These are phyloP conservation scores for Penicillium coprophilum DNA, from an alignment of 495 filamentous ascomycete genomes.

Conservation along the genomic window DNA sequence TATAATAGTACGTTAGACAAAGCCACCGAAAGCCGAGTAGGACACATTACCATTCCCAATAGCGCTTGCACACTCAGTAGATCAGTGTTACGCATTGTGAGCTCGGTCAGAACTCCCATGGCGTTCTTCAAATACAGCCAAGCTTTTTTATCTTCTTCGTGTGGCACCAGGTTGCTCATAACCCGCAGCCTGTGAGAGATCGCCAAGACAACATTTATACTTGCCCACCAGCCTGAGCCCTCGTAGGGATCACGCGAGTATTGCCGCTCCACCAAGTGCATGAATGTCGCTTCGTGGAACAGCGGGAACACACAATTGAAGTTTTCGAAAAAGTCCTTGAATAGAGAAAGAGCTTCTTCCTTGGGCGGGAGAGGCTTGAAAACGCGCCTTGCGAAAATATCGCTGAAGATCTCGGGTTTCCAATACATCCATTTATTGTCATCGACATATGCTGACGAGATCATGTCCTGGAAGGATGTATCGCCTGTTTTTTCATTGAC, in stretches of 20 bases:
- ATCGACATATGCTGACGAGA: constrained; percentile 74
- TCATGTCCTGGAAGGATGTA: constrained; percentile 92
- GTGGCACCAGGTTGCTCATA: constrained; percentile 89
- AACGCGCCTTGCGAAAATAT: constrained; percentile 85
- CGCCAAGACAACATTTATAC: constrained; percentile 88
- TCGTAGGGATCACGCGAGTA: constrained; percentile 93
- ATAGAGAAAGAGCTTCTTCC: constrained; percentile 73
- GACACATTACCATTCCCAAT: constrained; percentile 72
- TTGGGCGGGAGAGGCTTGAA: constrained; percentile 80
- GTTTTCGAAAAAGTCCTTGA: constrained; percentile 94
- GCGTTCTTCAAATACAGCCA: constrained; percentile 97
- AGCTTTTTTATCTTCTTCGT: constrained; percentile 89
- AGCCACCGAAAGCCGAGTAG: neutral
- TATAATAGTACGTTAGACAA: constrained; percentile 27
- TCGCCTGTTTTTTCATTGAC: constrained; percentile 98
- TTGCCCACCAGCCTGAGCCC: constrained; percentile 97
- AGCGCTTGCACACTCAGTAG: constrained; percentile 94
- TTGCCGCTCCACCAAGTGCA: constrained; percentile 90
- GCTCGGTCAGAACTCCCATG: constrained; percentile 84
- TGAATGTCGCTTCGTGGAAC: constrained; percentile 97
- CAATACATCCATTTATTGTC: constrained; percentile 94
- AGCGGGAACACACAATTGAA: constrained; percentile 99
- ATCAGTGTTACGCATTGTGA: constrained; percentile 95
- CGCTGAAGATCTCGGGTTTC: constrained; percentile 92
- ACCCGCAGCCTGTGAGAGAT: constrained; percentile 89